Evolutionary conservation across 1,284 basidiomycete genomes (phyloP).

Genomic region (Mixia osmundae): DNA sequence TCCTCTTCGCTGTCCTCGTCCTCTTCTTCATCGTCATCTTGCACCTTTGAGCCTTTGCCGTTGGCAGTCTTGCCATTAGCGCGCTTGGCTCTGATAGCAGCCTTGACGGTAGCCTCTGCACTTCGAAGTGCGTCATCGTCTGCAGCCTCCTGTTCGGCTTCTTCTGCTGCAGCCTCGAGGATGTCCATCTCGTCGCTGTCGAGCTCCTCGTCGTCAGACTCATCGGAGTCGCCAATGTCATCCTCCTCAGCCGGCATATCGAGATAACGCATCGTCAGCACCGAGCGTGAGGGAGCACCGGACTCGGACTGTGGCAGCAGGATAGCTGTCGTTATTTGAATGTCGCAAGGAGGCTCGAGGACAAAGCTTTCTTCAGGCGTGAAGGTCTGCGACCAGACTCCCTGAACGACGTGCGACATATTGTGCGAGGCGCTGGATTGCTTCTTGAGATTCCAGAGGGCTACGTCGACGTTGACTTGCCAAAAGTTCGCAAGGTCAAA

Average conservation of each 20-base stretch:
- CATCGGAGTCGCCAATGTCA: slow-evolving; percentile 23
- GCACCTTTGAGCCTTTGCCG: slow-evolving; percentile 3
- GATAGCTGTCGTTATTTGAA: no score
- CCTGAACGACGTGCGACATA: no score
- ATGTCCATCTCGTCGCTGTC: slow-evolving; percentile 28
- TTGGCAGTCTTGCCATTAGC: slow-evolving; percentile 2
- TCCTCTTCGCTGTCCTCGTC: slow-evolving; percentile 20
- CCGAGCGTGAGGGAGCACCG: slow-evolving; percentile 29
- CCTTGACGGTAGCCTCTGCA: slow-evolving; percentile 8
- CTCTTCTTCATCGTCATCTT: slow-evolving; percentile 13
- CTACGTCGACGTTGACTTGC: no score
- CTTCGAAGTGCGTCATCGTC: slow-evolving; percentile 25
- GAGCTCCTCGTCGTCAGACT: slow-evolving; percentile 31
- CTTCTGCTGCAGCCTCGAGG: slow-evolving; percentile 22
- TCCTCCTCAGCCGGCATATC: slow-evolving; percentile 12
- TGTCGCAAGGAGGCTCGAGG: no score
- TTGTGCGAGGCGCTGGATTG: no score
- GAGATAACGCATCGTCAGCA: slow-evolving; percentile 39
- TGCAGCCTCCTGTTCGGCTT: slow-evolving; percentile 20
- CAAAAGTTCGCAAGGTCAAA: no score
- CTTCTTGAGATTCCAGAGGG: no score
- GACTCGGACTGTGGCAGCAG: no score
- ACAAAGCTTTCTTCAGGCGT: no score
- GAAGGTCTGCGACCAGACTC: no score
- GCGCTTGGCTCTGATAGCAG: slow-evolving; percentile 1